Evolutionary conservation across 208 protist genomes (phyloP).

Genomic region (Endotrypanum monterogeii): DNA sequence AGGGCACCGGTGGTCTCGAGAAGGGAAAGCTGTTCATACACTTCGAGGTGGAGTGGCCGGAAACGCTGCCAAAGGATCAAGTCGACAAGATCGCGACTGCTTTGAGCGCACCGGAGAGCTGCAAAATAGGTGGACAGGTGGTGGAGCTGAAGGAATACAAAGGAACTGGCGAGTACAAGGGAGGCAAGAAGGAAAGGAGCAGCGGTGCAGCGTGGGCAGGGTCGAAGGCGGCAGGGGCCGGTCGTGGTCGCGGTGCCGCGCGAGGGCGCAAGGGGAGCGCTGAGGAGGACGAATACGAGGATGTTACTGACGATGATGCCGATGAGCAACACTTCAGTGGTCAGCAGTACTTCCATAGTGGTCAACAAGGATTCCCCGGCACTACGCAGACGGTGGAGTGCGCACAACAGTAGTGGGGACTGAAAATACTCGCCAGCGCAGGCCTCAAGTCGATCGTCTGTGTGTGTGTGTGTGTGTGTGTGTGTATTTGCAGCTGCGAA

Average conservation of each 20-base stretch:
- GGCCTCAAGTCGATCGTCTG: neutral
- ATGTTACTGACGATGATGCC: slow-evolving; percentile 38
- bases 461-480: slow-evolving; percentile 4
- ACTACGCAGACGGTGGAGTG: slow-evolving; percentile 66
- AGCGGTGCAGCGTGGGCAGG: slow-evolving; percentile 4
- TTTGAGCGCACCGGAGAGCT: slow-evolving; percentile 38
- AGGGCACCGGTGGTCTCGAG: slow-evolving; percentile 70
- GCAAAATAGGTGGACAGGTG: slow-evolving; percentile 65
- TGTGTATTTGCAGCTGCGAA: neutral
- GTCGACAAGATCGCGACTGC: slow-evolving; percentile 45
- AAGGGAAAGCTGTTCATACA: slow-evolving; percentile 82
- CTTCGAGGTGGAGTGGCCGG: slow-evolving; percentile 89
- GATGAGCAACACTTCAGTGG: slow-evolving; percentile 29
- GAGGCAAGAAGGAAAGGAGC: slow-evolving; percentile 23
- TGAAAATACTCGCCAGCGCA: neutral
- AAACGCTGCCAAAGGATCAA: slow-evolving; percentile 36
- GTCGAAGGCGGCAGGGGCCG: slow-evolving; percentile 9
- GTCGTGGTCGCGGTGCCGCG: slow-evolving; percentile 1
- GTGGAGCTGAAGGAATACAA: slow-evolving; percentile 47
- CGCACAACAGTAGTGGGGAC: slow-evolving; percentile 56
- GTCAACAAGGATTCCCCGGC: slow-evolving; percentile 7
- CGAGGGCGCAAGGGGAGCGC: slow-evolving; percentile 4
- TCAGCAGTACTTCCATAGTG: slow-evolving; percentile 22
- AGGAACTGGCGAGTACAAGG: slow-evolving; percentile 16
- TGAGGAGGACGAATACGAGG: slow-evolving; percentile 43